phyloP scores from a whole-genome alignment of 148 eudicot genomes.

The Pharnaceum exiguum region DNA sequence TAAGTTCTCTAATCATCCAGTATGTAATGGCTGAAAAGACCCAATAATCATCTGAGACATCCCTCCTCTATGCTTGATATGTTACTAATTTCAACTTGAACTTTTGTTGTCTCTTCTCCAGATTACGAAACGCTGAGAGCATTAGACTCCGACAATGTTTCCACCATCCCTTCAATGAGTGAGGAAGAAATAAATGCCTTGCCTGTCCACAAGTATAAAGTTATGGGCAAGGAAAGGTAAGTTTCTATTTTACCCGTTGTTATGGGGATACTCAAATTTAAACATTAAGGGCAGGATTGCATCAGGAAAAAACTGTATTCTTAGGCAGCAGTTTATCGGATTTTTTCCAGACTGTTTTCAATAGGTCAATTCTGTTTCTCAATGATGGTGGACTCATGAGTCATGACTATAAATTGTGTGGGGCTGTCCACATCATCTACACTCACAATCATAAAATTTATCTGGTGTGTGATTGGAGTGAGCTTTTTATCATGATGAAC shows the following conservation, averaged over 20 bases:
- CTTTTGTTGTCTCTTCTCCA: constrained; percentile 17
- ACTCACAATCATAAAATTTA: too few species aligned
- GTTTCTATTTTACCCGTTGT: background rate
- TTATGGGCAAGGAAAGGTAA: constrained; percentile 21
- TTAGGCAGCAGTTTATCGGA: too few species aligned
- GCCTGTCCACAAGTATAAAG: constrained; percentile 47
- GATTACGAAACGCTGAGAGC: constrained; percentile 49
- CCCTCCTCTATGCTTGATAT: background rate
- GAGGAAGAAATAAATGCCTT: constrained; percentile 49
- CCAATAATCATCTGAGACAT: background rate
- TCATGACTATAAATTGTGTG: too few species aligned
- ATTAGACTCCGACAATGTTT: constrained; percentile 37
- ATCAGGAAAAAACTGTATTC: too few species aligned
- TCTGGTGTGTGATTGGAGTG: too few species aligned
- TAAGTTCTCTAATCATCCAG: background rate
- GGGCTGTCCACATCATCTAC: too few species aligned
- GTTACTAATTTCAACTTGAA: background rate
- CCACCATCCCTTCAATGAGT: constrained; percentile 29
- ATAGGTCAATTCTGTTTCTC: too few species aligned
- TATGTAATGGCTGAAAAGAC: background rate
- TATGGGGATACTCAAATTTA: background rate
- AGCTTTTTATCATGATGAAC: too few species aligned
- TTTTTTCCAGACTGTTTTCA: too few species aligned
- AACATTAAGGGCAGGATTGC: background rate
- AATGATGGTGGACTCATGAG: too few species aligned